These are phyloP conservation scores for Stephania japonica DNA, from an alignment of 164 flowering plant species.

Conservation along the genomic window DNA sequence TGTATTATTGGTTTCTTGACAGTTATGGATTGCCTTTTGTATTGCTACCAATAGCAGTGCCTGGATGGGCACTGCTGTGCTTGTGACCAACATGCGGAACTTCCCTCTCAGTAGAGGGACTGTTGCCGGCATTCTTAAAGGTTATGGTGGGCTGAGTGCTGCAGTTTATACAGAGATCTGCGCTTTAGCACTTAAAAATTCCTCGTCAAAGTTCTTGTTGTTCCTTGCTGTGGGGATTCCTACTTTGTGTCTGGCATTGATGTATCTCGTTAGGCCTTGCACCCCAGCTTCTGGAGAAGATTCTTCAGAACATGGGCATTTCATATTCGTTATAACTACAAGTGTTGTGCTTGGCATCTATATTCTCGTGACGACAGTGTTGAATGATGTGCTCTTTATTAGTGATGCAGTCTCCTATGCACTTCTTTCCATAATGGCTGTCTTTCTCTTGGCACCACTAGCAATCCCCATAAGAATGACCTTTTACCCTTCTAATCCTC, in stretches of 20 bases:
- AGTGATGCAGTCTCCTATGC: conserved; percentile 35
- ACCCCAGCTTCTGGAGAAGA: conserved; percentile 66
- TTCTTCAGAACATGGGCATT: conserved; percentile 47
- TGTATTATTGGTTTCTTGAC: conserved; percentile 17
- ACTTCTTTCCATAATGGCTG: conserved; percentile 48
- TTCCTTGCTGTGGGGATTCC: conserved; percentile 81
- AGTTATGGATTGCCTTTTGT: conserved; percentile 75
- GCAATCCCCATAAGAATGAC: conserved; percentile 91
- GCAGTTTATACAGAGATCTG: conserved; percentile 82
- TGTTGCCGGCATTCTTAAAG: conserved; percentile 84
- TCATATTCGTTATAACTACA: conserved; percentile 59
- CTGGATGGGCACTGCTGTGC: conserved; percentile 71
- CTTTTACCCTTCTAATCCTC: conserved; percentile 33
- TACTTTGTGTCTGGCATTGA: conserved; percentile 45
- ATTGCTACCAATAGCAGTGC: conserved; percentile 74
- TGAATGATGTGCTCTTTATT: conserved; percentile 34
- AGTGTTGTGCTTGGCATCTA: conserved; percentile 62
- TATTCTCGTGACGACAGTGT: conserved; percentile 59
- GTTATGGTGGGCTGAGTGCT: conserved; percentile 76
- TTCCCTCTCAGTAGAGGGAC: conserved; percentile 80
- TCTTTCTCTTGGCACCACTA: conserved; percentile 76
- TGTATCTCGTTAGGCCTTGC: conserved; percentile 74
- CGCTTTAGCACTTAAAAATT: conserved; percentile 39
- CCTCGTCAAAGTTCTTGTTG: conserved; percentile 57
- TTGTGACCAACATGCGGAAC: conserved; percentile 90